Percentiles rank a stretch among this genome's conserved stretches.
Conservation (phyloP, 2,329 filamentous ascomycete genomes). For the Davidsoniella virescens region DNA sequence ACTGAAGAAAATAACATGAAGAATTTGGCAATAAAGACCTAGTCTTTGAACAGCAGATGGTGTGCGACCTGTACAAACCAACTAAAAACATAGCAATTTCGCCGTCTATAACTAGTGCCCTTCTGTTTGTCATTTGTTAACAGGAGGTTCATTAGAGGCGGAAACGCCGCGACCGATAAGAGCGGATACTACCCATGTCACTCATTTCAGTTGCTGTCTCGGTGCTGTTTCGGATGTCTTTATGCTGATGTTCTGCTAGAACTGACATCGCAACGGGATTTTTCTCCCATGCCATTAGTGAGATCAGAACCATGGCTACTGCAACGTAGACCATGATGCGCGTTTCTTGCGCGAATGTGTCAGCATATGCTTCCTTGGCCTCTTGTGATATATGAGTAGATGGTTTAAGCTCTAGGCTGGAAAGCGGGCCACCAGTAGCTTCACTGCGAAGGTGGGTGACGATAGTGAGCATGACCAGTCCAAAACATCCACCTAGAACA, state of each 20-base stretch:
- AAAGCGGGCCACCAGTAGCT: constrained; percentile 21
- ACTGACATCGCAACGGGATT: constrained; percentile 23
- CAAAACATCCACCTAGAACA: constrained; percentile 42
- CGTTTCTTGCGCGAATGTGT: constrained; percentile 30
- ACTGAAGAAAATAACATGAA: too few species aligned
- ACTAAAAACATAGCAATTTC: too few species aligned
- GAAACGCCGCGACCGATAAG: constrained; percentile 10
- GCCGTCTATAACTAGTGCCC: too few species aligned
- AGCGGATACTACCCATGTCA: constrained; percentile 16
- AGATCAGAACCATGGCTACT: constrained; percentile 27
- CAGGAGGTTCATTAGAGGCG: not conserved
- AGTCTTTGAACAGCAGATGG: too few species aligned
- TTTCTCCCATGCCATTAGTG: constrained; percentile 29
- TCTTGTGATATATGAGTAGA: constrained; percentile 21
- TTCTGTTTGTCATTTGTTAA: not conserved
- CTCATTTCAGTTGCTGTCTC: constrained; percentile 25
- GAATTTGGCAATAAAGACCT: too few species aligned
- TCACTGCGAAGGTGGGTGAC: constrained; percentile 33
- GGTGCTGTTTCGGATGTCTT: constrained; percentile 21
- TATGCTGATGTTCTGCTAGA: constrained; percentile 19
- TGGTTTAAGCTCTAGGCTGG: constrained; percentile 26
- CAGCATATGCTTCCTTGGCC: constrained; percentile 28
- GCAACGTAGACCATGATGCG: constrained; percentile 30
- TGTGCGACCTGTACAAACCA: too few species aligned
- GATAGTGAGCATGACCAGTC: constrained; percentile 41